Conservation (phyloP, 495 filamentous ascomycete species). For the Penicillium antarcticum region DNA sequence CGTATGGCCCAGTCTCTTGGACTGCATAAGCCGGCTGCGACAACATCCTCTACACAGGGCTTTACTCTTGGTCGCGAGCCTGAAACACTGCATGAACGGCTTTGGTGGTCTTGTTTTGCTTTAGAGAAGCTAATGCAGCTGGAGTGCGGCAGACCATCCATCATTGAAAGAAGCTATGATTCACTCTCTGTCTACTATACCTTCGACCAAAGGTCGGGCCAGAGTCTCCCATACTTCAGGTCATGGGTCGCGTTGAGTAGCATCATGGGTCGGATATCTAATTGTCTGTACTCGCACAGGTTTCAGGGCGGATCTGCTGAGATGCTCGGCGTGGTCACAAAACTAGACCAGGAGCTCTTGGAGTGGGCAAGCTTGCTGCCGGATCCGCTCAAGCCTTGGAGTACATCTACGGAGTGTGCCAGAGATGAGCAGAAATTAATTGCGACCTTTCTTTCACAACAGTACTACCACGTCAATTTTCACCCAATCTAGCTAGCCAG, state of each 20-base stretch:
- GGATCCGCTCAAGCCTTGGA: not conserved
- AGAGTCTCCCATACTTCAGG: not conserved
- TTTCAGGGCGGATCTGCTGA: slow-evolving; percentile 8
- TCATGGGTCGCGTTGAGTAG: not conserved
- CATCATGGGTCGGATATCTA: slow-evolving; percentile 5
- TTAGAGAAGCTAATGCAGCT: not conserved
- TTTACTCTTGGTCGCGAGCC: not conserved
- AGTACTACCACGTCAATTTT: not conserved
- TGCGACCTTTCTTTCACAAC: not conserved
- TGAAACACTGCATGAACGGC: not conserved
- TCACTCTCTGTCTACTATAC: not conserved
- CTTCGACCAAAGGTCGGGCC: not conserved
- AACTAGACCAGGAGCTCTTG: not conserved
- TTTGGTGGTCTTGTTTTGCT: not conserved
- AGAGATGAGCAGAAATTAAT: not conserved
- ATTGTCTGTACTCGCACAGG: slow-evolving; percentile 3
- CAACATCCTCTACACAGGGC: not conserved
- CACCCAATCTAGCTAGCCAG: no score
- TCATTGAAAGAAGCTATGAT: not conserved
- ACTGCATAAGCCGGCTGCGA: not conserved
- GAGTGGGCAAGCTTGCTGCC: not conserved
- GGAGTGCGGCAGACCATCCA: not conserved
- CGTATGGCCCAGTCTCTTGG: not conserved
- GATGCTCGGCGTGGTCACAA: not conserved
- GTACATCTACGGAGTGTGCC: not conserved